Evolutionary conservation across 805 yeast species (phyloP), one percentile per base, ranked within the genome.

Genomic region (Lachancea meyersii): DNA sequence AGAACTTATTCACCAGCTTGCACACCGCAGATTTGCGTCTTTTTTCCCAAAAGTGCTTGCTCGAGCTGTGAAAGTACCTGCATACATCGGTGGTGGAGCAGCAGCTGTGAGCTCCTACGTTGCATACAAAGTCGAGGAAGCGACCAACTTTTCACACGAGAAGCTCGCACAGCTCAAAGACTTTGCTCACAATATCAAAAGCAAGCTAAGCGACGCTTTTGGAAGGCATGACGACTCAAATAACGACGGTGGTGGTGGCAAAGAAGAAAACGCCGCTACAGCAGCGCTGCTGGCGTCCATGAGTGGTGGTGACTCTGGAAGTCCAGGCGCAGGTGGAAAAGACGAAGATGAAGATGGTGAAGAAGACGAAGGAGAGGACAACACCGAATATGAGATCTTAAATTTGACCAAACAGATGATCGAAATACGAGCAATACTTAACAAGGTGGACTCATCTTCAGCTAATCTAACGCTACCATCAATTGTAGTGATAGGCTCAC

Each of bases 401-500:
- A 82, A 83, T 49, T 65, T 93, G 48, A 94, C 98, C 6, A 79
- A 88, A 52, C 95, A 88, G 63, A 93, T 93, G 99, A 94, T 93
- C 54, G 98, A 94, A 62, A 89, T 93, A 44, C 72, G 97, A 58
- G 75, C 81, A 40, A 76, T 93, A 23, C 69, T 93, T 40, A 76
- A 82, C 45, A 79, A 76, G 47, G 78, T 93, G 14, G 93, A 87
- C 53, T 79, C 82, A 44, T 70, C 77, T 0, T 69, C 82, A 5
- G 87, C 86, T 28, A 76, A 86, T 10, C 69, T 93, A 38, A 86
- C 81, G 51, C 70, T 93, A 32, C 98, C 98, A 1, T 84, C 97
- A 0, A 93, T 93, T 54, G 97, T 93, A 23, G 98, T 93, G 2
- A 78, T 93, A 48, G 99, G 99, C 0, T 91, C 97, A 1, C 99